Base-by-base conservation (phyloP, 345 rosid genomes). In the Brassica rapa region DNA sequence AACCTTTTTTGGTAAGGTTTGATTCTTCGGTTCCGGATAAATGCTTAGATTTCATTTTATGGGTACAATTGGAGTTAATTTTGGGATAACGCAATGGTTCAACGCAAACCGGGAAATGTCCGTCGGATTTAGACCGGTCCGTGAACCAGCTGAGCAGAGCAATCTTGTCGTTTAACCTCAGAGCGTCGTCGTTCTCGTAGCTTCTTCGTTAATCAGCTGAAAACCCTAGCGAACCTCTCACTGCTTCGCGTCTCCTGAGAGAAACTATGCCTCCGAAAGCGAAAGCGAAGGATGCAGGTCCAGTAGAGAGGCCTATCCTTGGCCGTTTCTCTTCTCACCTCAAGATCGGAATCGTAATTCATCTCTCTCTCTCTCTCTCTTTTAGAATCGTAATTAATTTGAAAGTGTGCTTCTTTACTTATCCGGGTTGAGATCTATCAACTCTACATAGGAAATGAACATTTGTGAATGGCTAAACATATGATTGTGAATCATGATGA, bases 301-400 rank as follows among this genome's bases (percentile, higher is more conserved):
- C 98, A 3, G 89, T 77, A 0, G 99, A 95, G 88, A 84, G 97
- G 32, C 96, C 99, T 7, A 89, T 93, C 63, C 97, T 95, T 10
- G 99, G 99, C 68, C 90, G 99, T 75, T 95, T 95, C 89, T 93
- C 99, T 21, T 95, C 99, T 77, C 99, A 95, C 72, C 99, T 95
- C 85, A 95, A 95, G 88, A 95, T 95, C 79, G 99, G 98, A 81
- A 95, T 95, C 49, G 99, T 95, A 89, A 65, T 49, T 19, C 62
- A 12, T 35, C 25, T 63, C 19, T 3, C 6, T 5, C 19, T 49
- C 19, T 49, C 46, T 37, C 41, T 2, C 41, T 39, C 46, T 39
- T 39, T 39, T 39, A 39, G 46, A 39, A 9, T 39, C 46, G 9
- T 35, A 8, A 35, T 35, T 8, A 2, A 35, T 25, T 25, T 2